Base-by-base conservation (phyloP, 768 basidiomycete genomes). In the Flagelloscypha sp. region DNA sequence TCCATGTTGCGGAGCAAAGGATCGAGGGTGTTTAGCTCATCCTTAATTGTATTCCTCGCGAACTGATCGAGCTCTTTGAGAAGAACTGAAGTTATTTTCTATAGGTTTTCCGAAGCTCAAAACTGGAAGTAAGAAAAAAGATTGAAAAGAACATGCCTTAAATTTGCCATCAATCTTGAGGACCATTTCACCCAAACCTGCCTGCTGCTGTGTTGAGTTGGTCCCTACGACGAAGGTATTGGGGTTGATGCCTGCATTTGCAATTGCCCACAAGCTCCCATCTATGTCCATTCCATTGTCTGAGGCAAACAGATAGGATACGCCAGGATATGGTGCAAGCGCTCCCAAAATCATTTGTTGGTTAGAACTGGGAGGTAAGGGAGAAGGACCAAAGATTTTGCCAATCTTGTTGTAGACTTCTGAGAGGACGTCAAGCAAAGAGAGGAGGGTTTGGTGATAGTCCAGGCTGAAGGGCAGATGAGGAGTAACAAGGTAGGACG, bases 391-490 rank as follows among this genome's bases (percentile, higher is more conserved):
- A 16, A 94, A 76, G 34, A 88, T 74, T 49, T 78, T 78, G 7
- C 74, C 73, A 25, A 94, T 82, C 57, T 87, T 89, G 58, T 84
- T 79, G 63, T 93, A 94, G 20, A 87, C 76, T 50, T 90, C 87
- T 12, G 85, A 84, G 25, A 93, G 71, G 31, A 93, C 83, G 52
- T 93, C 90, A 35, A 90, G 77, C 18, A 90, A 76, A 22, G 89
- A 87, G 35, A 89, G 74, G 23, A 92, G 73, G 7, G 84, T 85
- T 58, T 93, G 84, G 45, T 86, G 81, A 52, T 94, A 93, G 56
- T 93, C 89, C 36, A 93, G 56, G 3, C 80, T 65, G 58, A 92
- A 93, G n/a, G 89, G 84, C 88, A 90, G 43, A 51, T 86, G 81
- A 1, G 82, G 84, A 27, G 70, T 65, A 41, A 82, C 63, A 37